Evolutionary conservation across 352 stramenopile genomes (phyloP).

Genomic region (Blastocystis sp.): DNA sequence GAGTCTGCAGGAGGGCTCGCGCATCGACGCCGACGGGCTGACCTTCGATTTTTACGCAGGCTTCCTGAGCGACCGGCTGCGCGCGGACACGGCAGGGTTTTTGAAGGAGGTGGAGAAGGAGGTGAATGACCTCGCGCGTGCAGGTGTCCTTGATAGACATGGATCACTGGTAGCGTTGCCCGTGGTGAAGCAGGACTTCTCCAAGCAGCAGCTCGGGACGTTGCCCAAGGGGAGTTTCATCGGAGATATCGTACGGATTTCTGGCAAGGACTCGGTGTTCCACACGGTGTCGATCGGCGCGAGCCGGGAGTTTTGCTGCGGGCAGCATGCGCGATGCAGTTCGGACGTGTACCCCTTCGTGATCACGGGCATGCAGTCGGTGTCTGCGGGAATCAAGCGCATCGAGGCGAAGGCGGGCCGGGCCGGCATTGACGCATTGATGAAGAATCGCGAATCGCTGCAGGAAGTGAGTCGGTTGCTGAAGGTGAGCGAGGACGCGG

Average conservation of each 20-base stretch:
- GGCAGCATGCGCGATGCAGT: slow-evolving; percentile 77
- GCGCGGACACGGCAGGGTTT: slow-evolving; percentile 74
- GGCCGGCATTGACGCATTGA: not conserved
- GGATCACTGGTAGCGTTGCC: not conserved
- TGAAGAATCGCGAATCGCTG: slow-evolving; percentile 6
- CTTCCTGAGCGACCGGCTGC: slow-evolving; percentile 76
- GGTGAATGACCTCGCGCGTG: not conserved
- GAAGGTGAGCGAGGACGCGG: slow-evolving; percentile 73
- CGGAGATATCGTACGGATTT: slow-evolving; percentile 79
- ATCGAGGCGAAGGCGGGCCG: slow-evolving; percentile 73
- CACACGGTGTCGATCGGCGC: slow-evolving; percentile 74
- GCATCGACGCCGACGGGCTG: slow-evolving; percentile 76
- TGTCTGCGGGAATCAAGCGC: slow-evolving; percentile 79
- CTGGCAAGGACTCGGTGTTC: not conserved
- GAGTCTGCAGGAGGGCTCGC: slow-evolving; percentile 78
- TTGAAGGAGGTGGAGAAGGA: slow-evolving; percentile 76
- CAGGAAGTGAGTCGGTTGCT: slow-evolving; percentile 72
- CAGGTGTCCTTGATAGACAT: not conserved
- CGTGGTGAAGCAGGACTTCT: not conserved
- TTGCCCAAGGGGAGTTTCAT: slow-evolving; percentile 10
- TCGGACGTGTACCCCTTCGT: slow-evolving; percentile 78
- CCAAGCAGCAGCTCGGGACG: not conserved
- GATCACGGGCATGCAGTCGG: slow-evolving; percentile 78
- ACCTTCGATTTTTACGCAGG: slow-evolving; percentile 82
- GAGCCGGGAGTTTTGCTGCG: slow-evolving; percentile 78